A percentile compares a stretch with the other conserved stretches of the same genome.
phyloP scores from a whole-genome alignment of 2,329 filamentous ascomycete species.

The Fusarium napiforme region DNA sequence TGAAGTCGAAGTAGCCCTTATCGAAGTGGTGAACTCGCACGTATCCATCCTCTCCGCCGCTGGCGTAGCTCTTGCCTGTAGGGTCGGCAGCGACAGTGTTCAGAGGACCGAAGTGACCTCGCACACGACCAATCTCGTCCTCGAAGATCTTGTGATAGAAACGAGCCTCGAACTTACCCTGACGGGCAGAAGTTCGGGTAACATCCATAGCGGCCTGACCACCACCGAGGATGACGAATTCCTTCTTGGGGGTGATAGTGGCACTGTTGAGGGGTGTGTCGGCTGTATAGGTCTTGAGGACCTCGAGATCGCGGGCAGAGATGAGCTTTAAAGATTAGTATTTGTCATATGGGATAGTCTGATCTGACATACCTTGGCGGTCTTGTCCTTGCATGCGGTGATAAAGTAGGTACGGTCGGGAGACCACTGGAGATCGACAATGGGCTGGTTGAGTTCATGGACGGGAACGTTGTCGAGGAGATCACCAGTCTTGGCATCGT shows the following conservation, averaged over 20 bases:
- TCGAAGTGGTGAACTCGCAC: slow-evolving; percentile 99
- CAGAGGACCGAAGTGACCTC: slow-evolving; percentile 95
- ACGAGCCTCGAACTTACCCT: slow-evolving; percentile 98
- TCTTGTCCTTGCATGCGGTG: slow-evolving; percentile 98
- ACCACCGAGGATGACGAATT: slow-evolving; percentile 97
- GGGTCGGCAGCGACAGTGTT: slow-evolving; percentile 97
- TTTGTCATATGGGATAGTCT: neutral
- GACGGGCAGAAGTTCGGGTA: slow-evolving; percentile 89
- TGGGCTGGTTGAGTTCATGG: slow-evolving; percentile 84
- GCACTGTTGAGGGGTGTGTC: slow-evolving; percentile 98
- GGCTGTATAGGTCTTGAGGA: slow-evolving; percentile 90
- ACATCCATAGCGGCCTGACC: slow-evolving; percentile 99
- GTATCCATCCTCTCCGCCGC: slow-evolving; percentile 97
- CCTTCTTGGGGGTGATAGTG: slow-evolving; percentile 92
- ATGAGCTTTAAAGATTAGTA: slow-evolving; percentile 68
- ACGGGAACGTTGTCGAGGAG: slow-evolving; percentile 81
- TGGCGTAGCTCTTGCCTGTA: slow-evolving; percentile 90
- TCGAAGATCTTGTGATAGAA: slow-evolving; percentile 99
- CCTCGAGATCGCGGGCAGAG: slow-evolving; percentile 84
- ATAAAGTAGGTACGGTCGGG: slow-evolving; percentile 97
- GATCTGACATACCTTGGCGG: slow-evolving; percentile 75
- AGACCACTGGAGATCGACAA: slow-evolving; percentile 96
- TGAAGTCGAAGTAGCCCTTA: slow-evolving; percentile 98
- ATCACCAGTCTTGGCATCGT: slow-evolving; percentile 92
- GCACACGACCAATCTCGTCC: slow-evolving; percentile 96